Evolutionary conservation across 768 basidiomycete species (phyloP).

Genomic region (Lactarius psammicola): DNA sequence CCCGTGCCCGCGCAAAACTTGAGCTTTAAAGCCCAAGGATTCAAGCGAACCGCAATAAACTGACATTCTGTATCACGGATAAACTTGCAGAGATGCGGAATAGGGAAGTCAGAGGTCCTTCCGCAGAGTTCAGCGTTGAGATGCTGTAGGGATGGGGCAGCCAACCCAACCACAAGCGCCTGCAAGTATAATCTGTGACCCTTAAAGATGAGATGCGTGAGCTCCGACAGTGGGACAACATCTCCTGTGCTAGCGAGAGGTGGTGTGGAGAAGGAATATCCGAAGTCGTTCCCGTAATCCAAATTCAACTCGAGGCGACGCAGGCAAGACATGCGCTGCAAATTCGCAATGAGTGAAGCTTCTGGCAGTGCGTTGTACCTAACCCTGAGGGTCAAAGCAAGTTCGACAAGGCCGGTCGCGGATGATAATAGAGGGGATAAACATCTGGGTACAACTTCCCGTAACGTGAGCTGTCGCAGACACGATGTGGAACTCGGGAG

Average conservation of each 20-base stretch:
- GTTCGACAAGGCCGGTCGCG: neutral
- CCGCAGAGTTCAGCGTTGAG: neutral
- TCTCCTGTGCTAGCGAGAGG: neutral
- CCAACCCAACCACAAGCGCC: neutral
- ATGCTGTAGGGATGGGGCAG: constrained; percentile 6
- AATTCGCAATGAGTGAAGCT: neutral
- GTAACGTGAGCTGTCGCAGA: neutral
- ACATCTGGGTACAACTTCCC: neutral
- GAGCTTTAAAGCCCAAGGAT: accelerated
- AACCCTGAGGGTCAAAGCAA: neutral
- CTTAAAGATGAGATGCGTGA: neutral
- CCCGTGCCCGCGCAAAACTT: neutral
- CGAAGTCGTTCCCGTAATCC: neutral
- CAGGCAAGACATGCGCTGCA: neutral
- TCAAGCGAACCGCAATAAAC: neutral
- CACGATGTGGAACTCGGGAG: neutral
- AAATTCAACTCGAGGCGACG: neutral
- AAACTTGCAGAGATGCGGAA: neutral
- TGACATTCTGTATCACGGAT: neutral
- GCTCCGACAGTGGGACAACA: neutral
- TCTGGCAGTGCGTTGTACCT: neutral
- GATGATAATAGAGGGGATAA: neutral
- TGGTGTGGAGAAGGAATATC: neutral
- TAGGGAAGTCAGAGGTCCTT: neutral
- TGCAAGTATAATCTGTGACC: neutral